Base-by-base conservation (phyloP, 495 filamentous ascomycete genomes). In the Wilcoxina mikolae region DNA sequence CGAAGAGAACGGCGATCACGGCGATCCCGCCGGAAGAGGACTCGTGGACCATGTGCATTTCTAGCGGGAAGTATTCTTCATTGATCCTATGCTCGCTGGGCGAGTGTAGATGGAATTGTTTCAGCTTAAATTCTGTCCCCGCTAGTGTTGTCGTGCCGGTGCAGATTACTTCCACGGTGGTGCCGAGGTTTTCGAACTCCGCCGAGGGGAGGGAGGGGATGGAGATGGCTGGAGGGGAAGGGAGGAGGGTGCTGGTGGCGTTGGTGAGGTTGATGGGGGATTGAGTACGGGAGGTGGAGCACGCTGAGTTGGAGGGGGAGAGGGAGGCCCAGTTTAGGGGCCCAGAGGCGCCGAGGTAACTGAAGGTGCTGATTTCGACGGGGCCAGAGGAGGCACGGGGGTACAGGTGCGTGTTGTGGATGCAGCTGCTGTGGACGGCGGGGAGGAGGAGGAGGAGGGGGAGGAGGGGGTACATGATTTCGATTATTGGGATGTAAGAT, bases 101-200 rank as follows among this genome's bases (percentile, higher is more conserved):
- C 11, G 80, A 76, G 60, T 85, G 81, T 66, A 84, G 79, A 64
- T 85, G 81, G 69, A 82, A 83, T 59, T 85, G 81, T 33, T 72
- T 65, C 18, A 85, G 70, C 3, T 65, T 64, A 57, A 76, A 83
- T 1, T 65, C 64, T 51, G 64, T 69, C 28, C 67, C 72, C 11
- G 63, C 69, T 47, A 78, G 65, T 24, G 66, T 70, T 15, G 78
- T 64, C 25, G 62, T 64, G 1, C 66, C 66, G 29, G 67, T 62
- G 44, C 64, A 59, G 42, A 68, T 53, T 20, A 69, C 66, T 48
- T 69, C 66, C 33, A 68, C 51, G 0, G 64, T 69, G 7, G 57
- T 61, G 2, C 67, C 67, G 20, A 68, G 33, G 49, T 68, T 68
- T 54, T 68, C 67, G 51, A 68, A 68, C 52, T 65, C 63, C 0